phyloP scores from a whole-genome alignment of 129 eudicot genomes.

The Centrapalus pauciflorus region DNA sequence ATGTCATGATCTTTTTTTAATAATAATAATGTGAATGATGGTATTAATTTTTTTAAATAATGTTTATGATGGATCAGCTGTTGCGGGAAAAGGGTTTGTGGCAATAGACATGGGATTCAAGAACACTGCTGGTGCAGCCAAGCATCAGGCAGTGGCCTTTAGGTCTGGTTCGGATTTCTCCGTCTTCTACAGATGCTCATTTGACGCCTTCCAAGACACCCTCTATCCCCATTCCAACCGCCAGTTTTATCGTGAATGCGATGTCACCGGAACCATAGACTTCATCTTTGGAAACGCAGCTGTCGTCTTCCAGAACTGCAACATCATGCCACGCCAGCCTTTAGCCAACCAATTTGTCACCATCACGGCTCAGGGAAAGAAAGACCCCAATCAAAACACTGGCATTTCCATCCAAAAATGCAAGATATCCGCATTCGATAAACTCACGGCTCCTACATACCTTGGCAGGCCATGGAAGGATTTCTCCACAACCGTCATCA shows the following conservation, averaged over 20 bases:
- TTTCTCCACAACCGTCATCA: slow-evolving; percentile 55
- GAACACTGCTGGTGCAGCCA: slow-evolving; percentile 71
- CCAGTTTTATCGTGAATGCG: slow-evolving; percentile 73
- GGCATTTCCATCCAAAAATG: slow-evolving; percentile 71
- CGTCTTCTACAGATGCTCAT: slow-evolving; percentile 53
- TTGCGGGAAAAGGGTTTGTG: slow-evolving; percentile 51
- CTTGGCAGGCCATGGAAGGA: slow-evolving; percentile 86
- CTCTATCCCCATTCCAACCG: slow-evolving; percentile 76
- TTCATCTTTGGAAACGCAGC: slow-evolving; percentile 89
- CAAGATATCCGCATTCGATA: slow-evolving; percentile 26
- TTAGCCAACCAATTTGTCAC: slow-evolving; percentile 49
- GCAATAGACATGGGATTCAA: slow-evolving; percentile 59
- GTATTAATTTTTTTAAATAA: slow-evolving; percentile 9
- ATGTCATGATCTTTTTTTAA: no score
- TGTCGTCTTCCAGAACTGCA: slow-evolving; percentile 64
- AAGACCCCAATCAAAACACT: slow-evolving; percentile 63
- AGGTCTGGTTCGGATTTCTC: slow-evolving; percentile 73
- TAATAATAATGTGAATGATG: neutral
- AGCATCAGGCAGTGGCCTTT: slow-evolving; percentile 85
- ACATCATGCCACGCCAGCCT: slow-evolving; percentile 56
- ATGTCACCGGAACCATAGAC: slow-evolving; percentile 70
- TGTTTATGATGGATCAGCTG: slow-evolving; percentile 29
- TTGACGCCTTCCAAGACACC: slow-evolving; percentile 74
- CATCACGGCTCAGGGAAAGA: slow-evolving; percentile 79
- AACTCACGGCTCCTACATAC: slow-evolving; percentile 38